Base-by-base conservation (phyloP, 495 filamentous ascomycete genomes). In the Penicillium coffeae region DNA sequence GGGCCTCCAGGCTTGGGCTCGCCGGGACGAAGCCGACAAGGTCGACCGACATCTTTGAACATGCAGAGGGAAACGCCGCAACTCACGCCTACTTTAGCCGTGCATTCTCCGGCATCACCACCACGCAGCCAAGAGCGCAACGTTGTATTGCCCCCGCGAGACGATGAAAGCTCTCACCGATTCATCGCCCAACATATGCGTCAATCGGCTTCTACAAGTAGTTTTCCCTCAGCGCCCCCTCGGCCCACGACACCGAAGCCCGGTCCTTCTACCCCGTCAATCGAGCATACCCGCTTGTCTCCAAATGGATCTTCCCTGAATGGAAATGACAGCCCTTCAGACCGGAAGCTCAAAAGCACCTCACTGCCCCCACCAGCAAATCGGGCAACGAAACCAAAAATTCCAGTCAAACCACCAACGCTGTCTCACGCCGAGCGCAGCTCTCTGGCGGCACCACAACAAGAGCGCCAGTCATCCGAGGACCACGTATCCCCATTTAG, bases 401-500 rank as follows among this genome's bases (percentile, higher is more conserved):
- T 91, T 56, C 69, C 75, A 35, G 67, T 69, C 0, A 77, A 76
- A 55, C 76, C 75, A 0, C 55, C 64, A 0, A 58, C 57, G 20
- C 50, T 73, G 37, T 58, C 69, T 9, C 61, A 69, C 12, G 55
- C 54, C 3, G 66, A 71, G 43, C 40, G 45, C 5, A 47, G 38
- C 8, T 54, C 58, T 0, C 58, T 76, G 21, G 63, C n/a, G n/a
- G n/a, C 71, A 21, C 75, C 74, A n/a, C 58, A 38, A 9, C 42
- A 55, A 13, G 69, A 71, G 7, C 53, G 43, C 16, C 40, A 51
- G n/a, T 59, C 66, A 15, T 59, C 68, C 3, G 77, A 76, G 9
- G 77, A 79, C n/a, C 70, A 70, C 27, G 71, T 86, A 0, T 96
- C 93, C 5, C 92, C 93, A 0, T 96, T 98, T 59, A 91, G 75